Percentiles rank a stretch among this genome's conserved stretches.
phyloP scores from a whole-genome alignment of 495 filamentous ascomycete species.

The Usnea hakonensis region DNA sequence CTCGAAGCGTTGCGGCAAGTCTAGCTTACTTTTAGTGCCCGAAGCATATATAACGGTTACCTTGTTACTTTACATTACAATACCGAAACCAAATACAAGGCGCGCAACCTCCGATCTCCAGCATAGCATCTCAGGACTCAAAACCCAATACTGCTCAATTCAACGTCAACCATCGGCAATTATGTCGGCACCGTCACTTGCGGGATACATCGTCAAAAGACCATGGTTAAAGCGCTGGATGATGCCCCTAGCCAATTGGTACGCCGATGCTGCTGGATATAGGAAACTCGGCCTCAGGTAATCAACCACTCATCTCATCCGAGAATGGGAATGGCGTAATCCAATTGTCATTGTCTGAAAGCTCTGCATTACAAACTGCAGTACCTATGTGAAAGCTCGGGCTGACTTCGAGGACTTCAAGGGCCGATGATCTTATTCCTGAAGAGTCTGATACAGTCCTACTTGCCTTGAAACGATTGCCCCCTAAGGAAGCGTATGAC shows the following conservation, averaged over 20 bases:
- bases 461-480: constrained; percentile 80
- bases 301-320: constrained; percentile 17
- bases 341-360: neutral
- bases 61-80: neutral
- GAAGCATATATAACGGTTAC: too few species aligned
- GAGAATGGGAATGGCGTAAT: neutral
- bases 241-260: constrained; percentile 74
- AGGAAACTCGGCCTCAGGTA: constrained; percentile 87
- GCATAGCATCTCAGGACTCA: neutral
- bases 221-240: constrained; percentile 77
- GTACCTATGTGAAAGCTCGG: neutral
- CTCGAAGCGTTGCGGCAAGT: constrained; percentile 2
- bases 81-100: neutral
- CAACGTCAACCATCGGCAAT: constrained; percentile 28
- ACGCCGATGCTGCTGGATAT: constrained; percentile 79
- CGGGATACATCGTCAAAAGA: constrained; percentile 64
- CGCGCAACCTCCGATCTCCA: neutral
- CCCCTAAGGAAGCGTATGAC: constrained; percentile 86
- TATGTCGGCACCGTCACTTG: constrained; percentile 69
- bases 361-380: neutral
- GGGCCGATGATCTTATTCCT: constrained; percentile 84
- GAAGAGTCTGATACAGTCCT: constrained; percentile 85
- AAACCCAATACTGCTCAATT: neutral
- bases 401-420: constrained; percentile 30
- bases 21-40: neutral